Evolutionary conservation across 345 rosid species (phyloP), one percentile per base, ranked within the genome.

Genomic region (Diplotaxis tenuifolia): DNA sequence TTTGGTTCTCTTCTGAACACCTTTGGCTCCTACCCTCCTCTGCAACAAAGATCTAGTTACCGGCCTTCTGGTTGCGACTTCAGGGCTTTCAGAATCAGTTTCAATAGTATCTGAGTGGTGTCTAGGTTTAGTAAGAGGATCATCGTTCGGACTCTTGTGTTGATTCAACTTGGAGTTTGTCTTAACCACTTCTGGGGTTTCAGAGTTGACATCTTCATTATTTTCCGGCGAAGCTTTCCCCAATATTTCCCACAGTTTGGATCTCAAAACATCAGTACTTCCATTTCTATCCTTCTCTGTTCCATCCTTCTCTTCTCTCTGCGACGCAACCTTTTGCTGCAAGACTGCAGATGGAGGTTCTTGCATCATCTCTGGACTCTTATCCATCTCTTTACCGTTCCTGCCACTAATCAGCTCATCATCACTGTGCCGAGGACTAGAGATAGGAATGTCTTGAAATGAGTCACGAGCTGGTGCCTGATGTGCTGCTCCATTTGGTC

Each of bases 21-120:
- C 68, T 58, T 54, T 77, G 76, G 31, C 70, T 54, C 84, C 75
- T 74, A 83, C 80, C 78, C 63, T 81, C 78, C 80, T 85, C 70
- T 70, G 81, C 76, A 72, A 42, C 76, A 83, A 78, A 70, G 97
- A 80, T 71, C 85, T 75, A 47, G 94, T 90, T 72, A 84, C 81
- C 42, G 92, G 92, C 73, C 88, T 89, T 75, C 64, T 77, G 58
- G 74, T 66, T 45, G 74, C 67, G 71, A 45, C 71, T 61, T 81
- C 83, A 57, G 89, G 90, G 80, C 76, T 83, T 74, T 86, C 94
- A 62, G 96, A 82, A 81, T 85, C 98, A 62, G 86, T 83, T 88
- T 92, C 99, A 60, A 87, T 86, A 23, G 90, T 79, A 76, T 92
- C 99, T 65, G 98, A 86, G 76, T 64, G 72, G 72, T 83, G 84